Evolutionary conservation across 2,329 filamentous ascomycete genomes (phyloP).

Genomic region (Exophiala alcalophila): DNA sequence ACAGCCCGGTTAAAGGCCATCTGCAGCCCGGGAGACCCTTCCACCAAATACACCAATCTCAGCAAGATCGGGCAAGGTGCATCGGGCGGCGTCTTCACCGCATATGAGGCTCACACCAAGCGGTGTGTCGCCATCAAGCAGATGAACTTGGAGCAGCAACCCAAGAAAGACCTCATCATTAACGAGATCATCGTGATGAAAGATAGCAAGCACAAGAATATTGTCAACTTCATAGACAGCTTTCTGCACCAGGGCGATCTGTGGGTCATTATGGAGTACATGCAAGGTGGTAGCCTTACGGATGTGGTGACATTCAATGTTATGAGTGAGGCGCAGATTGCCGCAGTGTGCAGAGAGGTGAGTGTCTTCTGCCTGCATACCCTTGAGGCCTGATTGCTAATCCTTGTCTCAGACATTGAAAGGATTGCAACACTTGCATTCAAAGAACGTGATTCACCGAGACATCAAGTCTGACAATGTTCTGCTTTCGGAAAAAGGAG

Average conservation of each 20-base stretch:
- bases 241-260: slow-evolving; percentile 85
- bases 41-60: slow-evolving; percentile 78
- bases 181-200: slow-evolving; percentile 99
- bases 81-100: slow-evolving; percentile 91
- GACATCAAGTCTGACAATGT: slow-evolving; percentile 99
- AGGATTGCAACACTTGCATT: slow-evolving; percentile 91
- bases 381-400: too few relatives aligned
- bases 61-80: slow-evolving; percentile 97
- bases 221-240: slow-evolving; percentile 99
- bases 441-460: slow-evolving; percentile 95
- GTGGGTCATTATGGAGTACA: slow-evolving; percentile 99
- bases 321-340: slow-evolving; percentile 97
- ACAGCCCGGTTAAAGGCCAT: slow-evolving; percentile 80
- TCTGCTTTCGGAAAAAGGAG: slow-evolving; percentile 84
- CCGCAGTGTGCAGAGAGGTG: slow-evolving; percentile 85
- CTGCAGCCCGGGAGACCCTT: slow-evolving; percentile 85
- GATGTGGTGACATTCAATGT: slow-evolving; percentile 99
- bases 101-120: slow-evolving; percentile 79
- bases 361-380: slow-evolving; percentile 33
- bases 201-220: slow-evolving; percentile 95
- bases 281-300: slow-evolving; percentile 96
- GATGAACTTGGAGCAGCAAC: slow-evolving; percentile 98
- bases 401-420: slow-evolving; percentile 66
- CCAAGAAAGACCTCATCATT: slow-evolving; percentile 98
- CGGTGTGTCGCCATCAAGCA: slow-evolving; percentile 96